Base-by-base conservation (phyloP, 805 yeast species). In the Kluyveromyces starmeri region DNA sequence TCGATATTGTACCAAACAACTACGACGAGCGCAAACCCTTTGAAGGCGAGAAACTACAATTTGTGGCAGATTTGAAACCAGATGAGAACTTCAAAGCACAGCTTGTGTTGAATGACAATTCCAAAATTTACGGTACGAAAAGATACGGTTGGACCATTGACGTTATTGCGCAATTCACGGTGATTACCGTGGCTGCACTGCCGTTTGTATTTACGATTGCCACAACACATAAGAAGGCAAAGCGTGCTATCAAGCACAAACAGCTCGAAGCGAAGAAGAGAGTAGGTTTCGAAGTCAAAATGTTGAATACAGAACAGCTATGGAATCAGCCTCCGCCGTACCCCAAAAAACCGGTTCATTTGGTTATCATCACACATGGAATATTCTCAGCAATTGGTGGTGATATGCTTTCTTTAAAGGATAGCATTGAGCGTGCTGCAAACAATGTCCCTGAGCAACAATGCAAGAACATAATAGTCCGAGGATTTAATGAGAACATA, bases 281-380 rank as follows among this genome's bases (percentile, higher is more conserved):
- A 20, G 39, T 32, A 17, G 42, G 45, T 10, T 21, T 53, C 4
- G 32, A 22, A 2, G 65, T 69, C 7, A 40, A 47, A 9, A 55
- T 58, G 20, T 61, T 64, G 42, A 81, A 75, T 43, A 82, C 95
- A 0, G 45, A 67, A 3, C 80, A 75, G 35, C 51, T 89, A 20
- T 92, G 97, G 96, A 71, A 74, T 52, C 51, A 67, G 24, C 92
- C 94, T 0, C 70, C 74, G 1, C 67, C 63, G 2, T 44, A 60
- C 8, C 61, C 67, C 0, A 48, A 61, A 4, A 55, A 59, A 38
- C 92, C 94, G 0, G 71, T 78, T 10, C 98, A 92, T 62, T 62
- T 92, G 37, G 92, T 89, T 3, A 66, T 92, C 4, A 46, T 88
- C 9, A 85, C 96, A 0, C 98, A 92, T 55, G 98, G 98, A 0